Evolutionary conservation across 805 yeast genomes (phyloP).

Genomic region (Barnettozyma pratensis): DNA sequence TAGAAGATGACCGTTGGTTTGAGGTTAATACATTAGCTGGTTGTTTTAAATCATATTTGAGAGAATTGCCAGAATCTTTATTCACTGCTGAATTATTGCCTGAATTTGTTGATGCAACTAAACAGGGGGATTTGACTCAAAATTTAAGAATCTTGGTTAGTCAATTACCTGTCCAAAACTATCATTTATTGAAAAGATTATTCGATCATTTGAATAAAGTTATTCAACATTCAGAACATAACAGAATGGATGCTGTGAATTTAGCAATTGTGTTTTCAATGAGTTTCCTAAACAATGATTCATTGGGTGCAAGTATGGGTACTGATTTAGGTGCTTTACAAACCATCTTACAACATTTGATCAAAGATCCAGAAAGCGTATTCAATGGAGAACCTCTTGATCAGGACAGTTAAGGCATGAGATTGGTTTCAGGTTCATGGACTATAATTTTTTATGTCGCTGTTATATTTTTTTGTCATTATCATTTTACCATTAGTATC

Average conservation of each 20-base stretch:
- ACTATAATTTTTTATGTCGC: no score
- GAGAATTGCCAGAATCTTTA: slow-evolving; percentile 85
- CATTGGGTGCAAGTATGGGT: slow-evolving; percentile 40
- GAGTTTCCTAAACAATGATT: slow-evolving; percentile 48
- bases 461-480: no score
- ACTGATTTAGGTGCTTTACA: slow-evolving; percentile 50
- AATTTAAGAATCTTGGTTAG: slow-evolving; percentile 30
- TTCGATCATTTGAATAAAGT: slow-evolving; percentile 67
- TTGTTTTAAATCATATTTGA: slow-evolving; percentile 72
- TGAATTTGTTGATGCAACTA: slow-evolving; percentile 41
- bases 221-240: slow-evolving; percentile 57
- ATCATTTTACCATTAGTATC: no score
- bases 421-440: no score
- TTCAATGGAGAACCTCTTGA: slow-evolving; percentile 17
- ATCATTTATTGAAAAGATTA: slow-evolving; percentile 59
- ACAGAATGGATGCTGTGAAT: slow-evolving; percentile 86
- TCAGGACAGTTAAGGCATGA: not conserved
- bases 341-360: slow-evolving; percentile 43
- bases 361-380: slow-evolving; percentile 33
- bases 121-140: slow-evolving; percentile 28
- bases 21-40: slow-evolving; percentile 88
- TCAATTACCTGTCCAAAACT: slow-evolving; percentile 61
- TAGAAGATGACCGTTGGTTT: slow-evolving; percentile 56
- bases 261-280: slow-evolving; percentile 83
- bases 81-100: slow-evolving; percentile 64